Conservation (phyloP, 1,284 basidiomycete genomes). For the Volvariella volvacea region DNA sequence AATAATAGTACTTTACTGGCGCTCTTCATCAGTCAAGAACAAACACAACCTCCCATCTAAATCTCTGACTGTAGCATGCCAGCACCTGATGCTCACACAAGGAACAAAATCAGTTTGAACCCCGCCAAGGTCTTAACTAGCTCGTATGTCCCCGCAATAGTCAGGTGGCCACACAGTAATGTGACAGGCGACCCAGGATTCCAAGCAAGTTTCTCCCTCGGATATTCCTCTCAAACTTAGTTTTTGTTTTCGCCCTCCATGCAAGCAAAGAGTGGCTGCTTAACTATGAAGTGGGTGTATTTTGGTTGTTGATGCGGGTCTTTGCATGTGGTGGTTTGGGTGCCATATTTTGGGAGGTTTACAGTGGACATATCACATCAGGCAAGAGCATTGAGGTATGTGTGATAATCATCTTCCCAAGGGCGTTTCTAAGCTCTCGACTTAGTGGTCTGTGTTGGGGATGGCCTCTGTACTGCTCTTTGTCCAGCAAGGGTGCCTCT, state of each 20-base stretch:
- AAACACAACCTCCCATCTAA: neutral
- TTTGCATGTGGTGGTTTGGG: conserved; percentile 59
- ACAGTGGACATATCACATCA: conserved; percentile 44
- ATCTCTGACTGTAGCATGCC: conserved; percentile 45
- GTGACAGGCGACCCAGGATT: neutral
- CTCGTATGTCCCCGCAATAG: conserved; percentile 36
- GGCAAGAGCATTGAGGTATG: conserved; percentile 54
- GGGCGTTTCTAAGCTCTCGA: conserved; percentile 12
- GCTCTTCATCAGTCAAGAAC: neutral
- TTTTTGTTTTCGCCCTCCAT: conserved; percentile 57
- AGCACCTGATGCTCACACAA: conserved; percentile 59
- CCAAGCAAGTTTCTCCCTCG: conserved; percentile 44
- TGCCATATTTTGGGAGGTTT: conserved; percentile 49
- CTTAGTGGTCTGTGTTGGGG: conserved; percentile 64
- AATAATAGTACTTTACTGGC: neutral
- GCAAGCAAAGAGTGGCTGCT: conserved; percentile 60
- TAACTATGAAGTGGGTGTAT: conserved; percentile 56
- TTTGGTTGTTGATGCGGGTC: conserved; percentile 68
- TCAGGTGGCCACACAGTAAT: neutral
- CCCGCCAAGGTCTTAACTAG: conserved; percentile 44
- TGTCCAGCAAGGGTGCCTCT: conserved; percentile 54
- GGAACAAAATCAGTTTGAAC: conserved; percentile 59
- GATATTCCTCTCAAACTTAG: conserved; percentile 50
- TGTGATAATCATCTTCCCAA: conserved; percentile 1
- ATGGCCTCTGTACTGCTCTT: conserved; percentile 62